These are phyloP conservation scores for Fusarium mexicanum DNA, from an alignment of 2,329 filamentous ascomycete genomes.

Conservation along the genomic window DNA sequence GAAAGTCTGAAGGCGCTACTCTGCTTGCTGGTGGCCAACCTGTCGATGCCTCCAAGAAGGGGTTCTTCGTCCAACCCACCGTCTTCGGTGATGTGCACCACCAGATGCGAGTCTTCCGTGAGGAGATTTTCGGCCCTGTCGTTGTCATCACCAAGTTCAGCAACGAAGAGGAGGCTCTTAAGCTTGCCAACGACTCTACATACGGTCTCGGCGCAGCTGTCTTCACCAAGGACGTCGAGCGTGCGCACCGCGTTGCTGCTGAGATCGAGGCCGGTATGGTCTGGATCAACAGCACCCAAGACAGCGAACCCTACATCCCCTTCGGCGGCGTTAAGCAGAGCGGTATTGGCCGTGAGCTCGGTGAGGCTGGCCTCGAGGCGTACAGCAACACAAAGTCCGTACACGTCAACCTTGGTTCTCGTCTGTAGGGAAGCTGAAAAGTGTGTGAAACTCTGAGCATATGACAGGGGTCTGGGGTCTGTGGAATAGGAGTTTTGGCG, in stretches of 20 bases:
- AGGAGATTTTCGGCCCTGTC: conserved; percentile 91
- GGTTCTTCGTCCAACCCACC: conserved; percentile 88
- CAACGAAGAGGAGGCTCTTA: conserved; percentile 78
- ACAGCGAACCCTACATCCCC: conserved; percentile 41
- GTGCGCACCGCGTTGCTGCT: conserved; percentile 80
- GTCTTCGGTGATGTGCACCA: conserved; percentile 75
- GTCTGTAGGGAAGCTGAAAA: conserved; percentile 22
- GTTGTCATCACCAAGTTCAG: conserved; percentile 84
- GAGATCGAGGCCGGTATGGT: conserved; percentile 74
- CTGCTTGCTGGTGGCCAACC: conserved; percentile 49
- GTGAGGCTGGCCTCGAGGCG: conserved; percentile 41
- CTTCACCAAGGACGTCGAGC: conserved; percentile 83
- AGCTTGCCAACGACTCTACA: conserved; percentile 74
- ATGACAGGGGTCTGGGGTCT: not conserved
- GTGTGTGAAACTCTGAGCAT: not conserved
- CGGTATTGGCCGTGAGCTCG: conserved; percentile 41
- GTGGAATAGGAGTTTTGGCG: conserved; percentile 27
- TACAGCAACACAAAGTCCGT: conserved; percentile 42
- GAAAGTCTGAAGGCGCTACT: conserved; percentile 43
- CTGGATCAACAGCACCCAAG: conserved; percentile 56
- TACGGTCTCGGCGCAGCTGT: conserved; percentile 85
- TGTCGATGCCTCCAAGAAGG: conserved; percentile 69
- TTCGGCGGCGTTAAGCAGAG: conserved; percentile 45
- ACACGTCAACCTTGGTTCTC: conserved; percentile 41
- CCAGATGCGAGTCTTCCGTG: conserved; percentile 86